Evolutionary conservation across 495 filamentous ascomycete genomes (phyloP).

Genomic region (Margaritispora aquatica): DNA sequence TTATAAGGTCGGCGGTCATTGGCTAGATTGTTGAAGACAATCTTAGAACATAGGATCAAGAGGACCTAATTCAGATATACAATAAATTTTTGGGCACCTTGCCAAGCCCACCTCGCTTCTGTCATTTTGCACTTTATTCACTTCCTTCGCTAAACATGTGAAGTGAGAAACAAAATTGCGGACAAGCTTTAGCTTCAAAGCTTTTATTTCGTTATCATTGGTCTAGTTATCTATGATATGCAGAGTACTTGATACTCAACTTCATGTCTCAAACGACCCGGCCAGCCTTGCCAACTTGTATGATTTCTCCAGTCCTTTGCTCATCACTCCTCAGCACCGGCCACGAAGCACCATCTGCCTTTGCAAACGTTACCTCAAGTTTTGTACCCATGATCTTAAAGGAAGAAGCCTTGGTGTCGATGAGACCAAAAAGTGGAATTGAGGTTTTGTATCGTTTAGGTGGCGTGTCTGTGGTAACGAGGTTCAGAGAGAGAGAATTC

Average conservation of each 20-base stretch:
- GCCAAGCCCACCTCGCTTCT: too few relatives aligned
- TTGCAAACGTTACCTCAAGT: constrained; percentile 77
- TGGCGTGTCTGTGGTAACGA: constrained; percentile 69
- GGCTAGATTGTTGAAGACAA: too few relatives aligned
- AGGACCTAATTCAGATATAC: too few relatives aligned
- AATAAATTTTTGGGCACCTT: too few relatives aligned
- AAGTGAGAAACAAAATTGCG: too few relatives aligned
- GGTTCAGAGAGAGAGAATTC: constrained; percentile 60
- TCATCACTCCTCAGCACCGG: constrained; percentile 85
- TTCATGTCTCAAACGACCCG: constrained; percentile 37
- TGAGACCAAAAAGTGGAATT: constrained; percentile 68
- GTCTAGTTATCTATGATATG: background rate
- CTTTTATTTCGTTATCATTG: background rate
- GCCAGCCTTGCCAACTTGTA: constrained; percentile 68
- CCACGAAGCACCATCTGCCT: constrained; percentile 81
- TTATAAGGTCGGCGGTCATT: too few relatives aligned
- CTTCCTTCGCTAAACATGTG: too few relatives aligned
- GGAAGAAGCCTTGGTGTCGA: constrained; percentile 65
- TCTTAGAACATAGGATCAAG: too few relatives aligned
- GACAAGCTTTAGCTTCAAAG: background rate
- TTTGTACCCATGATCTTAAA: constrained; percentile 94
- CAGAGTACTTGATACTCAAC: background rate
- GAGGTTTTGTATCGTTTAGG: constrained; percentile 72
- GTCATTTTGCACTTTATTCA: too few relatives aligned
- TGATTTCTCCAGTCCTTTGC: constrained; percentile 56